Base-by-base conservation (phyloP, 2,329 filamentous ascomycete species). In the Colletotrichum liriopes region DNA sequence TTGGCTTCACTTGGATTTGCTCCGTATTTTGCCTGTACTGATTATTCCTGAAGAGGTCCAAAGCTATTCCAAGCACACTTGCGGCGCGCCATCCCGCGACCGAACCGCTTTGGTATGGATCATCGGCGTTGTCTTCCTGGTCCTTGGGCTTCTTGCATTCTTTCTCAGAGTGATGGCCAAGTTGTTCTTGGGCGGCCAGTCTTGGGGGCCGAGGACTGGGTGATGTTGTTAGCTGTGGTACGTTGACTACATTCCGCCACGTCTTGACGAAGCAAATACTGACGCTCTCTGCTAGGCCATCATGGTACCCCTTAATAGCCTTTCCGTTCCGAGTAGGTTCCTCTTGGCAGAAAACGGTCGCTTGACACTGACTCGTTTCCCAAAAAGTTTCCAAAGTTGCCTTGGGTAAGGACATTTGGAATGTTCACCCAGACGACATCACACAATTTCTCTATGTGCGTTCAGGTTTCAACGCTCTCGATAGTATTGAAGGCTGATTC, bases 331-430 rank as follows among this genome's bases (percentile, higher is more conserved):
- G 6, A 69, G 68, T 71, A 56, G 23, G 64, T 45, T 0, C 1
- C 12, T 1, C 23, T 8, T 54, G 7, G 37, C 11, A 56, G n/a
- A 12, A 9, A 5, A 11, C 1, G 5, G 14, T 26, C 12, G 23
- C 6, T 4, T 1, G 9, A 14, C 8, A 32, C 8, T 80, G 51
- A 78, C 45, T 77, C 61, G 68, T 78, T 37, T 73, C 73, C 6
- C 6, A 14, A 45, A 26, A 12, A 80, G 80, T 77, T n/a, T 76
- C 78, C 0, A 60, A 76, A 8, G 51, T 75, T 2, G 79, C 76
- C 0, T 80, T 83, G 43, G 82, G 82, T 7, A 77, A 80, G 26
- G 82, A 84, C 60, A 79, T 84, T 16, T 84, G 82, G 82, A 79
- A 78, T 18, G 73, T 84, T 1, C 65, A 77, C 2, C 60, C 73